Conservation (phyloP, 768 basidiomycete genomes). For the Phaeolepiota aurea region DNA sequence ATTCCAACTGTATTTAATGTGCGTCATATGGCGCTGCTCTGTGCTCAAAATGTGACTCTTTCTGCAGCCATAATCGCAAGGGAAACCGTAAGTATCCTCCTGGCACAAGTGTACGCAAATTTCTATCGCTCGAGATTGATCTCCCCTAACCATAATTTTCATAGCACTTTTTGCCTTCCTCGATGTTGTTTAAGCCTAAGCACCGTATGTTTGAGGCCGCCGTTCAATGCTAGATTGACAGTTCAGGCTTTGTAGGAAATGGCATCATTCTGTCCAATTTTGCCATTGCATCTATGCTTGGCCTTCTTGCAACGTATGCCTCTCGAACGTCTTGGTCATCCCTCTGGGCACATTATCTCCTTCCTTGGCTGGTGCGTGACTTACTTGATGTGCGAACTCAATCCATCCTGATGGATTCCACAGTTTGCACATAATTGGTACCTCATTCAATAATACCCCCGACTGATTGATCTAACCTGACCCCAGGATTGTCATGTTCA, state of each 20-base stretch:
- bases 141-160: too few relatives aligned
- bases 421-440: slow-evolving; percentile 39
- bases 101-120: slow-evolving; percentile 30
- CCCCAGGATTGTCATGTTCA: slow-evolving; percentile 51
- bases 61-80: slow-evolving; percentile 31
- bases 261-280: slow-evolving; percentile 34
- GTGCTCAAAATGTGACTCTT: not conserved
- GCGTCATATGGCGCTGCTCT: slow-evolving; percentile 6
- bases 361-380: slow-evolving; percentile 39
- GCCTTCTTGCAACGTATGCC: slow-evolving; percentile 20
- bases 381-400: not conserved
- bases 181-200: slow-evolving; percentile 35
- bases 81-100: slow-evolving; percentile 37
- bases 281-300: slow-evolving; percentile 29
- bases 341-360: slow-evolving; percentile 32
- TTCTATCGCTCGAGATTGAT: not conserved
- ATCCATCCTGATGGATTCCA: slow-evolving; percentile 2
- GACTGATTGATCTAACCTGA: not conserved
- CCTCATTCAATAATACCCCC: not conserved
- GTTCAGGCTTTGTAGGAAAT: slow-evolving; percentile 14
- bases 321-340: slow-evolving; percentile 19
- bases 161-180: slow-evolving; percentile 35
- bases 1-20: slow-evolving; percentile 39
- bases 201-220: slow-evolving; percentile 26
- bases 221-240: too few relatives aligned